Evolutionary conservation across 2,329 filamentous ascomycete species (phyloP).

Genomic region (Trichoderma afroharzianum): DNA sequence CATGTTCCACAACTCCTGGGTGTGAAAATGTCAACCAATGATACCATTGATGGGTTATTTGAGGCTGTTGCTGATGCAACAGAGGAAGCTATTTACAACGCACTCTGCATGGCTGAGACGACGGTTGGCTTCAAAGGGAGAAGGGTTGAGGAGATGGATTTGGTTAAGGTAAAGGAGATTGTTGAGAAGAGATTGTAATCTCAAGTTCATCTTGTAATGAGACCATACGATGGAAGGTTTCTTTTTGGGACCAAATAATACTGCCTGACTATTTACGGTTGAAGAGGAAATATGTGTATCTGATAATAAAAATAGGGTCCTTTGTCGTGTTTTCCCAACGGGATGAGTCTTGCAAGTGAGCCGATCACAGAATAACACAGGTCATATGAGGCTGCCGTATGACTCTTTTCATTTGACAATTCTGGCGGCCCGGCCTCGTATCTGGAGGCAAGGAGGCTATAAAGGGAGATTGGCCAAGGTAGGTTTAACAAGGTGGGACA

Average conservation of each 20-base stretch:
- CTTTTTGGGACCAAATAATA: neutral
- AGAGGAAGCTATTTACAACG: slow-evolving; percentile 64
- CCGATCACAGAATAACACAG: neutral
- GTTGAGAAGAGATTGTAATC: slow-evolving; percentile 36
- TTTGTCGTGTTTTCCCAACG: neutral
- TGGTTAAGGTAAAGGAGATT: slow-evolving; percentile 44
- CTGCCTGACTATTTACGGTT: neutral
- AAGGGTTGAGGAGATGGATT: slow-evolving; percentile 47
- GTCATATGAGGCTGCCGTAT: neutral
- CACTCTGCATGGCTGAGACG: slow-evolving; percentile 57
- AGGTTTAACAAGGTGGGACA: neutral
- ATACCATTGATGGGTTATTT: slow-evolving; percentile 58
- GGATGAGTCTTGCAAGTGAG: neutral
- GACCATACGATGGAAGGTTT: neutral
- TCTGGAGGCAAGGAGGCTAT: neutral
- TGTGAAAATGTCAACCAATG: slow-evolving; percentile 45
- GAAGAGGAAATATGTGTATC: neutral
- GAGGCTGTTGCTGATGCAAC: slow-evolving; percentile 60
- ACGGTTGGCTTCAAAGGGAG: slow-evolving; percentile 51
- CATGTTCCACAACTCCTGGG: neutral
- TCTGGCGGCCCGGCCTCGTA: neutral
- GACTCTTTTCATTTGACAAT: neutral
- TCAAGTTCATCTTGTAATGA: neutral
- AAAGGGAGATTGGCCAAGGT: neutral
- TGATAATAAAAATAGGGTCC: neutral